These are phyloP conservation scores for Huntiella decipiens DNA, from an alignment of 2,329 filamentous ascomycete species.

Conservation along the genomic window DNA sequence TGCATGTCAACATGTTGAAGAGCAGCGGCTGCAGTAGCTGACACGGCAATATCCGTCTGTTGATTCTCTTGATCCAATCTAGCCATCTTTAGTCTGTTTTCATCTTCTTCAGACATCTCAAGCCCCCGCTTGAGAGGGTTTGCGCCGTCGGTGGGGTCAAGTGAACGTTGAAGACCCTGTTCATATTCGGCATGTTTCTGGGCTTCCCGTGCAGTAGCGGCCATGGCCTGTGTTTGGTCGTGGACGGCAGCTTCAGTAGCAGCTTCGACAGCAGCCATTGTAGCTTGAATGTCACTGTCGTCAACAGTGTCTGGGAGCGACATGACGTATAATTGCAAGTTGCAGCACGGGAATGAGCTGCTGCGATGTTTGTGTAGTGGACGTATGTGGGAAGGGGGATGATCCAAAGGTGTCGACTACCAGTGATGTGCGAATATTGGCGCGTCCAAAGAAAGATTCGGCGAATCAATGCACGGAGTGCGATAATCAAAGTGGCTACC, in stretches of 20 bases:
- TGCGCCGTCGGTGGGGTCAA: slow-evolving; percentile 13
- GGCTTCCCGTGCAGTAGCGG: slow-evolving; percentile 19
- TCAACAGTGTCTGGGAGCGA: slow-evolving; percentile 20
- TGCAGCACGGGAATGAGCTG: slow-evolving; percentile 15
- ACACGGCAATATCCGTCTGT: neutral
- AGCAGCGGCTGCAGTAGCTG: slow-evolving; percentile 9
- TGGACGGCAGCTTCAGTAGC: slow-evolving; percentile 11
- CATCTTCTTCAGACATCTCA: slow-evolving; percentile 14
- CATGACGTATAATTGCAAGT: neutral
- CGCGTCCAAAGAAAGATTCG: neutral
- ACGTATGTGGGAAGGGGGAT: slow-evolving; percentile 6
- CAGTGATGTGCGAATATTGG: neutral
- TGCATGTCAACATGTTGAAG: slow-evolving; percentile 1
- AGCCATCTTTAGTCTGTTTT: slow-evolving; percentile 8
- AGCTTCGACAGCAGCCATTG: slow-evolving; percentile 12
- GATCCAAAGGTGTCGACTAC: no score
- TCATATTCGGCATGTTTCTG: slow-evolving; percentile 10
- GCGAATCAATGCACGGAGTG: slow-evolving; percentile 4
- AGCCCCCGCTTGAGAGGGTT: slow-evolving; percentile 25
- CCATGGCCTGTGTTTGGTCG: slow-evolving; percentile 21
- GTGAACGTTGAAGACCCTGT: no score
- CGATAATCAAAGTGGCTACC: slow-evolving; percentile 6
- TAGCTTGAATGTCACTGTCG: slow-evolving; percentile 13
- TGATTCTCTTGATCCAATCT: slow-evolving; percentile 3
- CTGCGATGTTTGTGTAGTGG: slow-evolving; percentile 27